Percentiles rank a stretch among this genome's conserved stretches.
phyloP scores from a whole-genome alignment of 192 early-diverging fungal genomes.

The Linderina pennispora region DNA sequence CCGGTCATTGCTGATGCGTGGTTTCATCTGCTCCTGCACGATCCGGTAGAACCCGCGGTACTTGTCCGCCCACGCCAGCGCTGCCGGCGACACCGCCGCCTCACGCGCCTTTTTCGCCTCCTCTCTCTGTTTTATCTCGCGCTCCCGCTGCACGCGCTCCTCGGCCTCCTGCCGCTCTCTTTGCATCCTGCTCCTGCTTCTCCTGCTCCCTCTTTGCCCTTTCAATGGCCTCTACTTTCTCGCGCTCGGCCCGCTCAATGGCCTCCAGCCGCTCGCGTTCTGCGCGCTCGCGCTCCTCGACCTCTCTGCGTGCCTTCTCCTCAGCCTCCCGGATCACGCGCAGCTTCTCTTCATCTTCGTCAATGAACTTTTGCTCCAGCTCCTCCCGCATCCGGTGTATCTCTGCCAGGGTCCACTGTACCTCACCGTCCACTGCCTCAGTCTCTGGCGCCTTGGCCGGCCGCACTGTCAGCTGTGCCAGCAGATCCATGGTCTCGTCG shows the following conservation, averaged over 20 bases:
- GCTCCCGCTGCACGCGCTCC: not conserved
- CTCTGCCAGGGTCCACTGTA: slow-evolving; percentile 10
- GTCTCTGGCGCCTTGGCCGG: not conserved
- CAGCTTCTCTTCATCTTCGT: slow-evolving; percentile 3
- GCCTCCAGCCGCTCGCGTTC: not conserved
- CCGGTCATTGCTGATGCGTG: slow-evolving; percentile 8
- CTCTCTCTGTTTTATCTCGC: not conserved
- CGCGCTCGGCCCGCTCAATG: not conserved
- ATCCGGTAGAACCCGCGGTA: slow-evolving; percentile 24
- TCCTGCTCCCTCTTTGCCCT: slow-evolving; percentile 3
- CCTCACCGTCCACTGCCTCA: slow-evolving; percentile 1
- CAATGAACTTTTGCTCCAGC: slow-evolving; percentile 7
- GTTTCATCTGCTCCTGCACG: slow-evolving; percentile 18
- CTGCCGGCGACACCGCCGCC: slow-evolving; percentile 5
- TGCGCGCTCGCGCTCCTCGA: not conserved
- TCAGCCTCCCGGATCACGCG: not conserved
- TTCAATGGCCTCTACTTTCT: slow-evolving; percentile 4
- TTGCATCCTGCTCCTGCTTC: not conserved
- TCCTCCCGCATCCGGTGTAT: slow-evolving; percentile 27
- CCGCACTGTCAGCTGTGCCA: slow-evolving; percentile 7
- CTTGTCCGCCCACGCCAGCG: slow-evolving; percentile 19
- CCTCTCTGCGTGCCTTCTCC: not conserved
- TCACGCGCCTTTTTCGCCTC: not conserved
- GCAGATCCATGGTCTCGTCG: slow-evolving; percentile 16
- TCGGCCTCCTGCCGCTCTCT: slow-evolving; percentile 2